phyloP scores from a whole-genome alignment of 2,329 filamentous ascomycete species.

The Cercospora sp. region DNA sequence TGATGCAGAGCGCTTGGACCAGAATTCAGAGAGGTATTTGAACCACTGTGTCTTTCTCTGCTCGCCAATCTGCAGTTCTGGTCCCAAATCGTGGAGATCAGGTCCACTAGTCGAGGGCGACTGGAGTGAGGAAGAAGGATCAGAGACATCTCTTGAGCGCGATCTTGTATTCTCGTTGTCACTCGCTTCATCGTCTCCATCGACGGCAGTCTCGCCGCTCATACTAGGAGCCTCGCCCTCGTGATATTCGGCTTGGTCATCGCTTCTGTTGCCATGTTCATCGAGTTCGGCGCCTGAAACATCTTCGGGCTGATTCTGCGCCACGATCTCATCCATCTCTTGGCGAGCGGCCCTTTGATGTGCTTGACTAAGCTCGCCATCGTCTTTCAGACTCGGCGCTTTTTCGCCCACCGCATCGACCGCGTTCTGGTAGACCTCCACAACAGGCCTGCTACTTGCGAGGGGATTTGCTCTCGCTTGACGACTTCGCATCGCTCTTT shows the following conservation, averaged over 20 bases:
- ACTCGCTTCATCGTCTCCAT: slow-evolving; percentile 59
- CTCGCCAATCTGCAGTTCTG: slow-evolving; percentile 76
- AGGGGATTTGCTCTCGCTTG: slow-evolving; percentile 82
- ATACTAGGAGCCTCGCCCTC: slow-evolving; percentile 2
- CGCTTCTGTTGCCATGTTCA: slow-evolving; percentile 14
- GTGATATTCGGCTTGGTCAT: slow-evolving; percentile 4
- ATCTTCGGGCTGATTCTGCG: slow-evolving; percentile 27
- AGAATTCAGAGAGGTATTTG: slow-evolving; percentile 96
- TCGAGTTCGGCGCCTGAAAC: slow-evolving; percentile 17
- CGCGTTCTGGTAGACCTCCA: slow-evolving; percentile 93
- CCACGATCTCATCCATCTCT: slow-evolving; percentile 24
- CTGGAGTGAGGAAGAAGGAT: slow-evolving; percentile 38
- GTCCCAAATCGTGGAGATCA: slow-evolving; percentile 55
- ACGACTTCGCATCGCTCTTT: slow-evolving; percentile 73
- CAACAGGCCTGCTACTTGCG: slow-evolving; percentile 90
- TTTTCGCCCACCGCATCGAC: slow-evolving; percentile 72
- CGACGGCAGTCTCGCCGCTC: slow-evolving; percentile 30
- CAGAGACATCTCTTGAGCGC: slow-evolving; percentile 55
- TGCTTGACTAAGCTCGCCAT: slow-evolving; percentile 18
- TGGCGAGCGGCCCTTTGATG: slow-evolving; percentile 13
- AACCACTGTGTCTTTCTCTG: slow-evolving; percentile 91
- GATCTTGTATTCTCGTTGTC: slow-evolving; percentile 75
- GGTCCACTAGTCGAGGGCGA: slow-evolving; percentile 58
- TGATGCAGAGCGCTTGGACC: slow-evolving; percentile 95
- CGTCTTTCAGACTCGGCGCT: slow-evolving; percentile 13